These are phyloP conservation scores for Oryza meyeriana DNA, from an alignment of 176 grass and related monocot genomes.

Conservation along the genomic window DNA sequence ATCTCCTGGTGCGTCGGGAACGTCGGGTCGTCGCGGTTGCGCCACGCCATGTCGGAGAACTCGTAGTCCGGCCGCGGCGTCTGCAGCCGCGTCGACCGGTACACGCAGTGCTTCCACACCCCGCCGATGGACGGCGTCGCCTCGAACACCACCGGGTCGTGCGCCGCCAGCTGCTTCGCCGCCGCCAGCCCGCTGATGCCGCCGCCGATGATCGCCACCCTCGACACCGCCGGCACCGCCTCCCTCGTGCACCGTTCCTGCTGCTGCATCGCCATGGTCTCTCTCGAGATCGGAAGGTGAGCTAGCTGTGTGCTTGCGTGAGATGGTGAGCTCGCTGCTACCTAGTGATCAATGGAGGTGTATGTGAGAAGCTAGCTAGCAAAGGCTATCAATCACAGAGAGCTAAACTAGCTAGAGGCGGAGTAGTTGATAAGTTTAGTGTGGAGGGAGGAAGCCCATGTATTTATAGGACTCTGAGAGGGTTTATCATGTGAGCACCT, in stretches of 20 bases:
- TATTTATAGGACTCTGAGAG: constrained; percentile 56
- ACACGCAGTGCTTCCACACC: constrained; percentile 90
- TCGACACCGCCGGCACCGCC: constrained; percentile 26
- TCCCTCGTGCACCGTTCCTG: constrained; percentile 37
- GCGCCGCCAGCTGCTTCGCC: constrained; percentile 67
- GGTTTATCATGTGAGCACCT: constrained; percentile 1
- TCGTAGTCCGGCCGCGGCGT: constrained; percentile 90
- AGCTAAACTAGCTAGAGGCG: neutral
- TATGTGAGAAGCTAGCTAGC: no score
- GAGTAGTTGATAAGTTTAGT: neutral
- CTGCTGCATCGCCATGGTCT: neutral
- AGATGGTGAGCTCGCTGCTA: no score
- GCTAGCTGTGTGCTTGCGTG: neutral
- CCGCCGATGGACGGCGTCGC: constrained; percentile 68
- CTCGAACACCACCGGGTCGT: constrained; percentile 86
- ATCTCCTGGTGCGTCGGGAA: constrained; percentile 87
- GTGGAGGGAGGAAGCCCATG: neutral
- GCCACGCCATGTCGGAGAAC: constrained; percentile 90
- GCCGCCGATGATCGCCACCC: constrained; percentile 87
- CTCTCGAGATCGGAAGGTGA: neutral
- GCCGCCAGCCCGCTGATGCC: constrained; percentile 86
- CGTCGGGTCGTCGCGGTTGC: constrained; percentile 65
- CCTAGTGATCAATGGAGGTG: neutral
- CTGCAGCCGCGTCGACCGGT: constrained; percentile 83
- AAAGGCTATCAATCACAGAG: no score